Conservation (phyloP, 306 rosid species). For the Pterocarpus macrocarpus region DNA sequence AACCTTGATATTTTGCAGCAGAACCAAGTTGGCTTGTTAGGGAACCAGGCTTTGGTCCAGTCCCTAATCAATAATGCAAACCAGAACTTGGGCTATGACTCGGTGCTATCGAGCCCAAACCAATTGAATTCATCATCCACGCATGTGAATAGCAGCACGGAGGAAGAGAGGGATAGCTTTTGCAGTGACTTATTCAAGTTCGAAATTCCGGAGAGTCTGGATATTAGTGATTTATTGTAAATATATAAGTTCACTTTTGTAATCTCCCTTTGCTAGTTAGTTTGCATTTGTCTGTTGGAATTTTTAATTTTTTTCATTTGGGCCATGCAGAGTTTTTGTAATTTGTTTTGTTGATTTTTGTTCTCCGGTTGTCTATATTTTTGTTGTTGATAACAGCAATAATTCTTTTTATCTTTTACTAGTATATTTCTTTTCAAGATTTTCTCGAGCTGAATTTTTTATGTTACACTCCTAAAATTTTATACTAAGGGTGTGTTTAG, state of each 20-base stretch:
- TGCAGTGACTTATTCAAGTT: slow-evolving; percentile 73
- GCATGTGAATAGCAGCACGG: slow-evolving; percentile 52
- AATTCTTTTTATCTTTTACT: not conserved
- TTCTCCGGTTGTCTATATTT: too few relatives aligned
- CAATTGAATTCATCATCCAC: slow-evolving; percentile 69
- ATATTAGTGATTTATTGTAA: slow-evolving; percentile 65
- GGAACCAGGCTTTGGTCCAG: slow-evolving; percentile 15
- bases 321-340: not conserved
- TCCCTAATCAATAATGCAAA: slow-evolving; percentile 18
- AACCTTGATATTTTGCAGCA: slow-evolving; percentile 40
- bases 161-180: slow-evolving; percentile 72
- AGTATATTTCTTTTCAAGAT: not conserved
- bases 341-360: not conserved
- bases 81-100: slow-evolving; percentile 57
- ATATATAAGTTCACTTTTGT: slow-evolving; percentile 15
- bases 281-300: too few relatives aligned
- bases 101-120: slow-evolving; percentile 63
- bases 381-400: slow-evolving; percentile 21
- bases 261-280: not conserved
- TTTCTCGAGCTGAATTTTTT: too few relatives aligned
- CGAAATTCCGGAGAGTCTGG: slow-evolving; percentile 73
- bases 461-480: not conserved
- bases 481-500: too few relatives aligned
- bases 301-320: not conserved
- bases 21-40: slow-evolving; percentile 29